phyloP scores from a whole-genome alignment of 306 rosid species.

The Acacia melanoxylon region DNA sequence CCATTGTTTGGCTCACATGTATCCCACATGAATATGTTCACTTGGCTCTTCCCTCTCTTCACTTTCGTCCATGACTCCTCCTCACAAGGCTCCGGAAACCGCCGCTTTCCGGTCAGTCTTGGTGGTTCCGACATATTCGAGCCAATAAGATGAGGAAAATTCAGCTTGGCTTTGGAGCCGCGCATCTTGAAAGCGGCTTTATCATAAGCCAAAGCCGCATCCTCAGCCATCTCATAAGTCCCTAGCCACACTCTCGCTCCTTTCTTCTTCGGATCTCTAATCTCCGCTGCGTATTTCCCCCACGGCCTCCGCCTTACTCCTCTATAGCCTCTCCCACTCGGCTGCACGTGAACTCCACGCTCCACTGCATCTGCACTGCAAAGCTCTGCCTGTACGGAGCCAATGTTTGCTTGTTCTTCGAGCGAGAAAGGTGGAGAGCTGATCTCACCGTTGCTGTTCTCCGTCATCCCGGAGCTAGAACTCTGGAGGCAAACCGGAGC shows the following conservation, averaged over 20 bases:
- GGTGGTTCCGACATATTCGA: not conserved
- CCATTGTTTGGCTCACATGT: not conserved
- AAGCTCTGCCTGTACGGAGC: not conserved
- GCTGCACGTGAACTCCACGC: not conserved
- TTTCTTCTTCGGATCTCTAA: constrained; percentile 48
- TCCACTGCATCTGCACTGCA: not conserved
- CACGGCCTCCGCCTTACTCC: constrained; percentile 65
- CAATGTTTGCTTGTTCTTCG: not conserved
- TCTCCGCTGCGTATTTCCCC: constrained; percentile 66
- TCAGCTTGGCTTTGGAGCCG: constrained; percentile 56
- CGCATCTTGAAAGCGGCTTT: constrained; percentile 60
- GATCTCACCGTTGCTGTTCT: not conserved
- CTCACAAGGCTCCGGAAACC: not conserved
- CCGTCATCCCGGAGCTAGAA: not conserved
- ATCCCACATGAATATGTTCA: not conserved
- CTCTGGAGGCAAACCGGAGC: not conserved
- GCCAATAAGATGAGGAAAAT: constrained; percentile 57
- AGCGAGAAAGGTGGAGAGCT: not conserved
- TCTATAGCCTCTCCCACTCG: constrained; percentile 21
- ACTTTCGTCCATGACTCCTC: not conserved
- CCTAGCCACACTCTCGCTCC: constrained; percentile 65
- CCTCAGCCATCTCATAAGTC: constrained; percentile 51
- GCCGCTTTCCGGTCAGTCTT: constrained; percentile 1
- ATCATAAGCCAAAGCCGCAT: constrained; percentile 64
- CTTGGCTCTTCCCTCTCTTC: not conserved